A percentile compares a stretch with the other conserved stretches of the same genome.
Conservation (phyloP, 2,329 filamentous ascomycete species). For the Neopestalotiopsis sp. region DNA sequence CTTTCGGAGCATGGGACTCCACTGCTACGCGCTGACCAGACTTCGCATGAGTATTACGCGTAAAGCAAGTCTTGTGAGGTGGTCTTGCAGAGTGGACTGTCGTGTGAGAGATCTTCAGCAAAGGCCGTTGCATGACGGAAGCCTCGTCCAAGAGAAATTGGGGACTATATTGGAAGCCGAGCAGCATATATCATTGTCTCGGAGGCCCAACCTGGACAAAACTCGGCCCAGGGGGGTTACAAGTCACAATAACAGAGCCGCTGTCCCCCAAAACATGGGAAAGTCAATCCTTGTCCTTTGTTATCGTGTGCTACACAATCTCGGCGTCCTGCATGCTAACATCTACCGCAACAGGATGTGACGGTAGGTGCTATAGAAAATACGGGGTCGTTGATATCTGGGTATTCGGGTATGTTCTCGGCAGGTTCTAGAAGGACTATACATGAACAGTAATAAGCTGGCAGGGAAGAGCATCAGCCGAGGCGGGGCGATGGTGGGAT, state of each 20-base stretch:
- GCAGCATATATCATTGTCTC: background rate
- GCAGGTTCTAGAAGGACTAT: slow-evolving; percentile 2
- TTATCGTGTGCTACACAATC: background rate
- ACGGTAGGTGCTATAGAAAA: background rate
- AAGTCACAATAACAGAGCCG: background rate
- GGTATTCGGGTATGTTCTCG: background rate
- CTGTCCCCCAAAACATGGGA: background rate
- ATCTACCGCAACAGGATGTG: background rate
- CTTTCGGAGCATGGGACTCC: background rate
- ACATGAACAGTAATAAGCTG: background rate
- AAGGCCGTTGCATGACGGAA: background rate
- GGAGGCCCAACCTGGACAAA: background rate
- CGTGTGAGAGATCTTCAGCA: background rate
- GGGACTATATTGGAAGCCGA: background rate
- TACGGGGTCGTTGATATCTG: background rate
- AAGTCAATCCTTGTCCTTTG: background rate
- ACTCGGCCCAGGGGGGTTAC: background rate
- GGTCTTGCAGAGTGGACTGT: background rate
- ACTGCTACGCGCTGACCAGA: background rate
- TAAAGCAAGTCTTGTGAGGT: background rate
- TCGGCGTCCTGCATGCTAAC: background rate
- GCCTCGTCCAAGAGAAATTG: background rate
- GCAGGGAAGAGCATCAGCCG: background rate
- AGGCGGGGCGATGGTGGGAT: background rate
- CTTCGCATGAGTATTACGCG: background rate